Base-by-base conservation (phyloP, 2,329 filamentous ascomycete genomes). In the Tolypocladium ovalisporum region DNA sequence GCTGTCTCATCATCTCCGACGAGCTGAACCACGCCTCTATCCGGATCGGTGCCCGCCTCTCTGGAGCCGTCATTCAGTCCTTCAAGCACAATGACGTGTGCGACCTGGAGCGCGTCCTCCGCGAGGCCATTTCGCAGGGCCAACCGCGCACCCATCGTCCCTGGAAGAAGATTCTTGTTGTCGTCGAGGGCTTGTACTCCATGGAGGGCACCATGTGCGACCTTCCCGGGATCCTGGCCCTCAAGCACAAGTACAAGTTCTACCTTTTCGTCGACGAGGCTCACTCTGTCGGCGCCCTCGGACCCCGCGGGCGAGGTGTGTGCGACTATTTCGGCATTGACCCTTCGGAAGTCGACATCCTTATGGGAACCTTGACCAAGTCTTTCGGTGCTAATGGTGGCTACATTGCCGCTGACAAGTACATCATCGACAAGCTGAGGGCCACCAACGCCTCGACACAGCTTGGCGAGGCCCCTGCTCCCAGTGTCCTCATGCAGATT, bases 171-270 rank as follows among this genome's bases (percentile, higher is more conserved):
- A 97, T 99, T 60, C 73, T 99, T 55, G 89, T 99, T 51, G 92
- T 93, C 40, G 90, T 99, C 40, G 94, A 99, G 72, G 94, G 94
- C 65, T 82, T 99, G 24, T 99, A 99, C 79, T 97, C 93, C 1
- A 99, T 99, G 94, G 94, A 99, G 76, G 94, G 94, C 54, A 97
- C 92, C 63, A 96, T 99, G 89, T 94, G 90, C 74, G 94, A 99
- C 71, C 82, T 99, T n/a, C 94, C 94, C 1, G 90, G 90, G 60
- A 79, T 99, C 54, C 76, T 99, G 58, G 82, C 80, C 54, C 80
- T 99, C 63, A 97, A 96, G 83, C 87, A 87, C 71, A 91, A 89
- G 73, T 99, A 99, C 84, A 97, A 96, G 78, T 99, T 96, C 76
- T 83, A 90, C 69, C 83, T 99, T 2, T 99, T 96, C 68, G 81